Evolutionary conservation across 345 rosid genomes (phyloP), one percentile per base, ranked within the genome.

Genomic region (Punica granatum): DNA sequence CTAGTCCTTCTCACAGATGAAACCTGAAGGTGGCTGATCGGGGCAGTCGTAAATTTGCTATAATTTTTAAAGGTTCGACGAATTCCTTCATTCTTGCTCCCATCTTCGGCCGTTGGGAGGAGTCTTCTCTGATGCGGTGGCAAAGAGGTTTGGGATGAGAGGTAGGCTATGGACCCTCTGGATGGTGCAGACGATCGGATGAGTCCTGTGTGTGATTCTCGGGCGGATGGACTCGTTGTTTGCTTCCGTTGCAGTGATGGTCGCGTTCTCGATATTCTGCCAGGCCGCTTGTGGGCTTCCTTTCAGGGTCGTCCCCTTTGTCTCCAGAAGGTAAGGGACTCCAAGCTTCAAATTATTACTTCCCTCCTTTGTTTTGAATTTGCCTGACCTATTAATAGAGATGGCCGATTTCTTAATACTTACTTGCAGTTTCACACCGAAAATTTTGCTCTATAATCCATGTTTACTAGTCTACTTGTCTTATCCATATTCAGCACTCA

Each of bases 91-190:
- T n/a, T n/a, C n/a, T n/a, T n/a, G n/a, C n/a, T n/a, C n/a, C n/a
- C n/a, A n/a, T n/a, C n/a, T n/a, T n/a, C n/a, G 98, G 64, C 98
- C 97, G 0, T 82, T 80, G 15, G 98, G 98, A 43, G 97, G 98
- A 14, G 48, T 81, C 1, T 34, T 90, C 3, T 92, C 97, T 0
- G 98, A 92, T 71, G 2, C 63, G 3, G 74, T 88, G 79, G 77
- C 86, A 0, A 84, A 69, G 74, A 74, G 86, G 74, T 92, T 80
- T 35, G 98, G 98, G 3, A 92, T 92, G 97, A 80, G 97, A 60
- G 97, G 98, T 3, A 78, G 97, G 72, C 72, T 92, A 7, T 92
- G 98, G 98, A 67, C 89, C 41, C 77, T 92, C 69, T 92, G 95
- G 95, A 67, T 75, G 5, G 81, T 82, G 36, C 98, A 92, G 75